These are phyloP conservation scores for Postia placenta DNA, from an alignment of 768 basidiomycete species.

Conservation along the genomic window DNA sequence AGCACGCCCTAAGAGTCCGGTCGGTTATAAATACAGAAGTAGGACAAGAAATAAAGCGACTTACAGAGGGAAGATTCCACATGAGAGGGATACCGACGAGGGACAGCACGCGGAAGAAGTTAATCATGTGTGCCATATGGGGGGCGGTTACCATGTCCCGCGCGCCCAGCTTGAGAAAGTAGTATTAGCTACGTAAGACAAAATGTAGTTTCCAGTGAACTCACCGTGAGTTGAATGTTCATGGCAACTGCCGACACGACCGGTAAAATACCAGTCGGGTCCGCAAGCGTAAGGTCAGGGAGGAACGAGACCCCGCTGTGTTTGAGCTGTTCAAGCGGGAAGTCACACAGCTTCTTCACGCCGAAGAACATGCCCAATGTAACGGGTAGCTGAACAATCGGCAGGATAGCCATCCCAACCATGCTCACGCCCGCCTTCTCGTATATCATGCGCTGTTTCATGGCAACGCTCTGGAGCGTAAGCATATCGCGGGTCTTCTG, in stretches of 20 bases:
- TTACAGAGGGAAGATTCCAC: conserved; percentile 59
- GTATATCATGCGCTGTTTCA: conserved; percentile 49
- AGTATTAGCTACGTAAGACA: conserved; percentile 1
- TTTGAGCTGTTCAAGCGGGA: conserved; percentile 70
- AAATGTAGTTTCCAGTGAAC: conserved; percentile 20
- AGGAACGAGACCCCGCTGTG: conserved; percentile 71
- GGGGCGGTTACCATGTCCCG: conserved; percentile 44
- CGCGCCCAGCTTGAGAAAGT: conserved; percentile 38
- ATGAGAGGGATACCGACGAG: conserved; percentile 45
- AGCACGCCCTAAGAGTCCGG: conserved; percentile 41
- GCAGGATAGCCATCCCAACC: conserved; percentile 43
- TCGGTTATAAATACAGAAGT: background rate
- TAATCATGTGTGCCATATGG: conserved; percentile 61
- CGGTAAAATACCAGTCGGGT: conserved; percentile 75
- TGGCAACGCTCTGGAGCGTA: conserved; percentile 34
- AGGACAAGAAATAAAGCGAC: conserved; percentile 20
- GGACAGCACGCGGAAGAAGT: conserved; percentile 55
- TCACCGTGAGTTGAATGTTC: conserved; percentile 64
- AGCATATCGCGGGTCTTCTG: conserved; percentile 30
- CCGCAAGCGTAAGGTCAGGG: conserved; percentile 71
- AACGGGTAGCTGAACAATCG: conserved; percentile 67
- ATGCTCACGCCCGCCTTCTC: conserved; percentile 61
- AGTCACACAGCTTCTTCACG: conserved; percentile 59
- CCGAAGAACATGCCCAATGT: conserved; percentile 83
- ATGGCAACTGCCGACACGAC: conserved; percentile 48